Evolutionary conservation across 176 grass and related monocot genomes (phyloP).

Genomic region (Triticum aestivum): IWGSC_CS_RefSeq_v2.1 NC_057803.1:34009946-34010445

Average conservation of each 20-base stretch:
- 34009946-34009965: background rate
- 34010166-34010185: background rate
- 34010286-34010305: slow-evolving; percentile 40
- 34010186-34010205: slow-evolving; percentile 1
- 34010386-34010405: slow-evolving; percentile 85
- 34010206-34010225: background rate
- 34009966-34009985: background rate
- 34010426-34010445: slow-evolving; percentile 93
- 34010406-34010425: slow-evolving; percentile 54
- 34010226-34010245: slow-evolving; percentile 6
- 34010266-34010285: background rate
- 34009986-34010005: background rate
- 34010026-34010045: background rate
- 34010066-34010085: background rate
- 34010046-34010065: background rate
- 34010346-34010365: slow-evolving; percentile 65
- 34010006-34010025: background rate
- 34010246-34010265: slow-evolving; percentile 20
- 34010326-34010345: slow-evolving; percentile 86
- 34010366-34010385: slow-evolving; percentile 69
- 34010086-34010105: background rate
- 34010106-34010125: slow-evolving; percentile 3
- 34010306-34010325: slow-evolving; percentile 91
- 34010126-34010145: background rate
- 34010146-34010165: background rate